phyloP scores from a whole-genome alignment of 208 protist species.

The Leishmania mexicana region DNA sequence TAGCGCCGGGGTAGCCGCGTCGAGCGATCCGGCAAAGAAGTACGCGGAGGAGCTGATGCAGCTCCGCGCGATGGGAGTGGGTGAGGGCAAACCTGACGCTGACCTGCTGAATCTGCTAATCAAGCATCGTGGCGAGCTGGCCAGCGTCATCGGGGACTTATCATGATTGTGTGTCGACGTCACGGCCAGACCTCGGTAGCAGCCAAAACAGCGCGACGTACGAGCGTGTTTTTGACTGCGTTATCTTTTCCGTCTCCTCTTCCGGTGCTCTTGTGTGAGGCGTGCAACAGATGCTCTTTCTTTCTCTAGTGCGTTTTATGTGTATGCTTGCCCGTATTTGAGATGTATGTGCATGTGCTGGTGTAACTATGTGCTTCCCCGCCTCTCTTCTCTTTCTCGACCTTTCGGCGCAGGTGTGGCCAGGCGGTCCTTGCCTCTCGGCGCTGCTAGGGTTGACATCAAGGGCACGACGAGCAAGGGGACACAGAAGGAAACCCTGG shows the following conservation, averaged over 20 bases:
- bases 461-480: slow-evolving; percentile 16
- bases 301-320: neutral
- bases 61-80: slow-evolving; percentile 73
- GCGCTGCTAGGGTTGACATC: neutral
- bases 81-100: slow-evolving; percentile 53
- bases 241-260: neutral
- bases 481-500: neutral
- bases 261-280: neutral
- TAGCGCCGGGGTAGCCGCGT: neutral
- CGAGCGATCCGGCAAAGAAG: slow-evolving; percentile 19
- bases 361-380: neutral
- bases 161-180: slow-evolving; percentile 8
- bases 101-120: slow-evolving; percentile 64
- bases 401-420: neutral
- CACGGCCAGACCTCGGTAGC: neutral
- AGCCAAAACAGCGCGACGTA: neutral
- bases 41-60: slow-evolving; percentile 77
- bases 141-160: slow-evolving; percentile 62
- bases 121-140: slow-evolving; percentile 75
- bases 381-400: neutral
- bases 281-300: too few relatives aligned
- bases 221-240: neutral
- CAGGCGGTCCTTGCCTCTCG: neutral
- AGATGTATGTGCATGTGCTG: neutral
- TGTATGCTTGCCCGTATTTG: neutral